Base-by-base conservation (phyloP, 2,329 filamentous ascomycete genomes). In the Pyricularia sp. region DNA sequence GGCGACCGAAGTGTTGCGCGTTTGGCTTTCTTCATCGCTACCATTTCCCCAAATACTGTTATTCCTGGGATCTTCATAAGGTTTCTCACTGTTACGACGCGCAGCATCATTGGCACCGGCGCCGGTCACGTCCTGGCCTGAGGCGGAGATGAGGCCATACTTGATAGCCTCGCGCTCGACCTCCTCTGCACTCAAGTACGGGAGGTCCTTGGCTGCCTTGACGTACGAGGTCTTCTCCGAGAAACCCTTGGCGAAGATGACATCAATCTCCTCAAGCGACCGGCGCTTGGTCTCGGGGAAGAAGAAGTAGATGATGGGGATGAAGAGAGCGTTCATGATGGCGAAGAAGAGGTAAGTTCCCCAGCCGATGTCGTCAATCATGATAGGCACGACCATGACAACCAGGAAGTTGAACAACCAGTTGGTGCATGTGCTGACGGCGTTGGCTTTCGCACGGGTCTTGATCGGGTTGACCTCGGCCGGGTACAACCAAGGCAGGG, bases 231-330 rank as follows among this genome's bases (percentile, higher is more conserved):
- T 86, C 1, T 57, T 57, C 73, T 87, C 85, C 33, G 78, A 72
- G 68, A 78, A 78, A 12, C 83, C 83, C 76, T 86, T 86, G 71
- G 80, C 73, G 60, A 75, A 75, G 63, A 90, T 86, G 65, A 83
- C 79, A 70, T 90, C 87, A 74, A 90, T 85, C 72, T 90, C 87
- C 73, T 90, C 87, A 35, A 89, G 78, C 16, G 79, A 83, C 8
- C 82, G 80, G 68, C 73, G 71, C 69, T 79, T 77, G 3, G 83
- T 84, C 70, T 84, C 82, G 0, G 82, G 82, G 67, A 81, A 82
- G 68, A 81, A 78, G 66, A 82, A 74, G 70, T 78, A 82, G 19
- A 82, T 79, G 63, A 81, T 75, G 1, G 81, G 81, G 59, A 84
- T 72, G 68, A 84, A 82, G 22, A 75, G 73, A 49, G 78, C 79